Evolutionary conservation across 371 early-diverging fungal genomes (phyloP).

Genomic region (Lichtheimia corymbifera): DNA sequence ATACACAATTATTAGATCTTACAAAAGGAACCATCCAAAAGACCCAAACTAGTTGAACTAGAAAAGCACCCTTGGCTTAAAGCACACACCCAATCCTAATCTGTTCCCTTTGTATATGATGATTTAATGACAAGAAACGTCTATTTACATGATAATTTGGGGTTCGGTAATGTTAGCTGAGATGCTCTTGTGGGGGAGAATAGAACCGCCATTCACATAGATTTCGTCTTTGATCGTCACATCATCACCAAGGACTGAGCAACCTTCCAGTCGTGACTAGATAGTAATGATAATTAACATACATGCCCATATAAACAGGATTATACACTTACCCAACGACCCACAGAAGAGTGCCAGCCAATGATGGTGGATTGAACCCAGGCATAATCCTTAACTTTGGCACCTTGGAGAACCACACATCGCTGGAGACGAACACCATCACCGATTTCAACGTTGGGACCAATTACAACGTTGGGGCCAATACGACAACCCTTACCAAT

Average conservation of each 20-base stretch:
- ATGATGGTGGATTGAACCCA: slow-evolving; percentile 94
- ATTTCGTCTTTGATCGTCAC: slow-evolving; percentile 91
- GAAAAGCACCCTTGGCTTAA: slow-evolving; percentile 83
- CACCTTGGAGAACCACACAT: slow-evolving; percentile 90
- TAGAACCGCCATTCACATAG: slow-evolving; percentile 93
- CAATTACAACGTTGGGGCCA: slow-evolving; percentile 95
- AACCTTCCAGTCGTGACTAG: slow-evolving; percentile 85
- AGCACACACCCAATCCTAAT: slow-evolving; percentile 4
- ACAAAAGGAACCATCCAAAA: slow-evolving; percentile 68
- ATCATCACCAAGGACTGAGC: slow-evolving; percentile 94
- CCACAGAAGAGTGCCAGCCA: slow-evolving; percentile 96
- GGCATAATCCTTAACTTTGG: slow-evolving; percentile 87
- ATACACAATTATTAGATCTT: slow-evolving; percentile 58
- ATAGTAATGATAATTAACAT: neutral
- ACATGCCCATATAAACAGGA: neutral
- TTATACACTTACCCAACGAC: slow-evolving; percentile 68
- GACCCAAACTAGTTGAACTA: slow-evolving; percentile 76
- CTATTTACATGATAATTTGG: slow-evolving; percentile 92
- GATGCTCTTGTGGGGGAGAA: slow-evolving; percentile 95
- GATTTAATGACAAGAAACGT: neutral
- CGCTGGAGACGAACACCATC: slow-evolving; percentile 94
- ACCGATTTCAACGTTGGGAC: slow-evolving; percentile 92
- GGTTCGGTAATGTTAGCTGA: slow-evolving; percentile 89
- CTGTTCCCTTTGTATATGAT: slow-evolving; percentile 1
- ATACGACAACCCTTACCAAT: slow-evolving; percentile 95